Base-by-base conservation (phyloP, 2,329 filamentous ascomycete genomes). In the Pestalotiopsis sp. region DNA sequence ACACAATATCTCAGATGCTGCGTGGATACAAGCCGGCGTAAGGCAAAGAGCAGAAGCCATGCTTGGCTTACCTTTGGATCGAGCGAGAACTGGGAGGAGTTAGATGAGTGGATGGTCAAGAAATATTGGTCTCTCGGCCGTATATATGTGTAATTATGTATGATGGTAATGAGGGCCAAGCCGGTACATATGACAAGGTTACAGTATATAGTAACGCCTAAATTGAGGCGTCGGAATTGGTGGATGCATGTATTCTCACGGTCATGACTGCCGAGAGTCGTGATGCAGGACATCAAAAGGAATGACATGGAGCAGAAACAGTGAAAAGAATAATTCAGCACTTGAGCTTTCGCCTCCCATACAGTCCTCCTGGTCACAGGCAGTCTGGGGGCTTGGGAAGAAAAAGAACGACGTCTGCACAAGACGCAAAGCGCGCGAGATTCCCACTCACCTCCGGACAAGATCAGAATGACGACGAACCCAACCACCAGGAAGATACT, bases 21-120 rank as follows among this genome's bases (percentile, higher is more conserved):
- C 89, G 73, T 91, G 87, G 13, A 91, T 82, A 76, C 90, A 92
- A 70, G 87, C 86, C 57, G 89, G 85, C 11, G 89, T 87, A 62
- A 85, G 76, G 75, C 90, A 91, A 27, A 87, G 69, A 1, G 75
- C 75, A 2, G 76, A 65, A 69, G 71, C 70, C 74, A 75, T 76
- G 1, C 69, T 38, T 66, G 14, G 36, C 31, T 68, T 69, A 14
- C 56, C 59, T 52, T 27, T 60, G 11, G 67, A 27, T 17, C 70
- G 72, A 38, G 72, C 70, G 12, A 75, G 67, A 7, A 75, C 74
- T 75, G 31, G 9, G 17, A 41, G 57, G 63, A 20, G 7, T n/a
- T 65, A 13, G 12, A 14, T 45, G 52, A 23, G 12, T 25, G 14
- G 1, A n/a, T 67, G 14, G 4, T 65, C 36, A 13, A 66, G 52